phyloP scores from a whole-genome alignment of 1,284 basidiomycete species.

The Boletus coffeatus region DNA sequence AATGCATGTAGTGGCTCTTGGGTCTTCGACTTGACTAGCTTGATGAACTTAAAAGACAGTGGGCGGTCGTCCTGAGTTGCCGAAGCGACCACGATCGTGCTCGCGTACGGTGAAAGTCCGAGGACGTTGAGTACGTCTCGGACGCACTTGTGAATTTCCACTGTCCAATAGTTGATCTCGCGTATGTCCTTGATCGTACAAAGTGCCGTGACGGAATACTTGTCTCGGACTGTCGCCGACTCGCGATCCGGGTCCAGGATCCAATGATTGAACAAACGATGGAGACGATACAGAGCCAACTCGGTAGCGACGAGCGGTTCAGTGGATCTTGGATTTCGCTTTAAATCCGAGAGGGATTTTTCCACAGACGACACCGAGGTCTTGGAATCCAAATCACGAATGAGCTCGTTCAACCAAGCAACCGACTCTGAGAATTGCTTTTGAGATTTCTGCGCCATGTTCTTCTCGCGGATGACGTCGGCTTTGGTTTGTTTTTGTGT shows the following conservation, averaged over 20 bases:
- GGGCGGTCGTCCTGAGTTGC: slow-evolving; percentile 29
- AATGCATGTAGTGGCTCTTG: slow-evolving; percentile 39
- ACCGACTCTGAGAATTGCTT: slow-evolving; percentile 21
- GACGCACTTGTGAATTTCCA: slow-evolving; percentile 35
- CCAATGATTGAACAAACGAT: slow-evolving; percentile 51
- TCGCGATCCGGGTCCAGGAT: slow-evolving; percentile 38
- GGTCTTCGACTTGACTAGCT: slow-evolving; percentile 45
- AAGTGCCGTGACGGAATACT: slow-evolving; percentile 41
- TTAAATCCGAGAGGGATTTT: slow-evolving; percentile 26
- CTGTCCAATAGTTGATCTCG: slow-evolving; percentile 34
- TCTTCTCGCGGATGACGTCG: slow-evolving; percentile 26
- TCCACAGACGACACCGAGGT: slow-evolving; percentile 21
- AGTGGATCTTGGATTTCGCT: slow-evolving; percentile 36
- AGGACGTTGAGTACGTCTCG: slow-evolving; percentile 37
- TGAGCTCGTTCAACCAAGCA: slow-evolving; percentile 18
- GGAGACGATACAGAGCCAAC: slow-evolving; percentile 39
- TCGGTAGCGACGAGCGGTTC: slow-evolving; percentile 38
- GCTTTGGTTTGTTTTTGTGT: slow-evolving; percentile 23
- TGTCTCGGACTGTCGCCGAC: slow-evolving; percentile 36
- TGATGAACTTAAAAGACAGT: slow-evolving; percentile 51
- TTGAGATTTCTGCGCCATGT: slow-evolving; percentile 21
- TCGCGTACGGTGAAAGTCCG: slow-evolving; percentile 40
- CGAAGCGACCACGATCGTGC: slow-evolving; percentile 21
- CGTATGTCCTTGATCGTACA: slow-evolving; percentile 41
- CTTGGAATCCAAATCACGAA: slow-evolving; percentile 30